Conservation (phyloP, 345 rosid genomes). For the Sisymbrium altissimum region DNA sequence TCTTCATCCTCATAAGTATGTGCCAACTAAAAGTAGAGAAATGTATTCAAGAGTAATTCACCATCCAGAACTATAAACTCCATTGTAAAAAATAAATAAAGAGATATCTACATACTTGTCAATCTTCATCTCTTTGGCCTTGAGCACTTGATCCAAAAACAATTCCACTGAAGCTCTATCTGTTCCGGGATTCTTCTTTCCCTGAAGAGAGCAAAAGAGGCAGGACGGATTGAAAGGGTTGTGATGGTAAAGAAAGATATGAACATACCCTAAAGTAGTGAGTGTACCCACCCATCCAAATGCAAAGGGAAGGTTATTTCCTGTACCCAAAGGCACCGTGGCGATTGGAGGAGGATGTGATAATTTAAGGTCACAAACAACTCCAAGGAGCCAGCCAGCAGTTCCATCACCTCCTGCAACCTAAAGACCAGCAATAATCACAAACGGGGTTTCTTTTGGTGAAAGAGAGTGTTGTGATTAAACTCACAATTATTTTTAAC, state of each 20-base stretch:
- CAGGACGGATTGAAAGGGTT: background rate
- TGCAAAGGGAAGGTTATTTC: conserved; percentile 91
- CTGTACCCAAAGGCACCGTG: conserved; percentile 94
- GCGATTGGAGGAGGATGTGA: conserved; percentile 90
- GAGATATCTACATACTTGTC: conserved; percentile 56
- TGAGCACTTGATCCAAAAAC: conserved; percentile 55
- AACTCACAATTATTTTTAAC: conserved; percentile 68
- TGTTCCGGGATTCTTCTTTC: conserved; percentile 90
- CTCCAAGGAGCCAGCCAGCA: conserved; percentile 97
- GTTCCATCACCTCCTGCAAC: conserved; percentile 99
- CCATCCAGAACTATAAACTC: background rate
- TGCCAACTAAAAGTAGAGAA: conserved; percentile 64
- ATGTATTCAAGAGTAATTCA: background rate
- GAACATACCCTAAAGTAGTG: background rate
- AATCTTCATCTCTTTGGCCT: conserved; percentile 85
- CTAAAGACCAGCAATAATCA: conserved; percentile 15
- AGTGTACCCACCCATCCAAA: conserved; percentile 77
- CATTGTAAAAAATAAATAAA: conserved; percentile 21
- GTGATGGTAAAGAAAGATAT: background rate
- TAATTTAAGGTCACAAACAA: conserved; percentile 81
- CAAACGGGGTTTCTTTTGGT: background rate
- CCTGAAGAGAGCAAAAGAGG: conserved; percentile 46
- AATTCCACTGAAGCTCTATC: conserved; percentile 54
- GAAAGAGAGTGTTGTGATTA: background rate
- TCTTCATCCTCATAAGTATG: conserved; percentile 84